Evolutionary conservation across 2,329 filamentous ascomycete genomes (phyloP), one percentile per base, ranked within the genome.

Genomic region (Paradendryphiella salina): DNA sequence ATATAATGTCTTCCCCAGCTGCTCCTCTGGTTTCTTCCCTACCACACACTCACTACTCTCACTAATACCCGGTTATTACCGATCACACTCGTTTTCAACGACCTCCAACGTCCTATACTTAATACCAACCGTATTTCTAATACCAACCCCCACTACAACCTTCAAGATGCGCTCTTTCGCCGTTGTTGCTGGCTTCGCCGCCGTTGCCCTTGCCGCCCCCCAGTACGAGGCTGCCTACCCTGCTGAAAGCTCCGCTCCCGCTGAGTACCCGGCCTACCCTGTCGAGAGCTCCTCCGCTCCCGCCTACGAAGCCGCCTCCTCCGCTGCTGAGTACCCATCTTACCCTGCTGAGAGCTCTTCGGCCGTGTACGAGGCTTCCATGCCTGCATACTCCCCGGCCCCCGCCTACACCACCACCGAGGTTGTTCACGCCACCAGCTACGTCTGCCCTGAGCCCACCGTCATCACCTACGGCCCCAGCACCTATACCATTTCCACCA

Each of bases 141-240:
- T 64, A 60, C 60, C 61, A 52, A 57, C 54, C 54, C 49, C 38
- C 37, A 14, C 33, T 26, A 32, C 52, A 54, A 63, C 65, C 63
- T 64, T 69, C 72, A 75, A 69, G 45, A 75, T 75, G 73, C 66
- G 66, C 55, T 73, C 68, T 64, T 67, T 69, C 60, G 65, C 65
- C 49, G 59, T 63, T 54, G 50, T 69, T 52, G 63, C 70, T 56
- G 61, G 64, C 59, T 46, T 71, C 54, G 66, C 63, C 36, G 70
- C 63, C 47, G 62, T 54, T 39, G 66, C 59, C 49, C 48, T 60
- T 44, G 50, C 57, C 43, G 56, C 64, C 47, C 51, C 60, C 50
- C 59, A 65, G 54, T 49, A 61, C 42, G 59, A 56, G 35, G 59
- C 54, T 28, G 59, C 54, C 20, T 37, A 43, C 46, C 38, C 46